Conservation (phyloP, 2,329 filamentous ascomycete genomes). For the Colletotrichum melonis region DNA sequence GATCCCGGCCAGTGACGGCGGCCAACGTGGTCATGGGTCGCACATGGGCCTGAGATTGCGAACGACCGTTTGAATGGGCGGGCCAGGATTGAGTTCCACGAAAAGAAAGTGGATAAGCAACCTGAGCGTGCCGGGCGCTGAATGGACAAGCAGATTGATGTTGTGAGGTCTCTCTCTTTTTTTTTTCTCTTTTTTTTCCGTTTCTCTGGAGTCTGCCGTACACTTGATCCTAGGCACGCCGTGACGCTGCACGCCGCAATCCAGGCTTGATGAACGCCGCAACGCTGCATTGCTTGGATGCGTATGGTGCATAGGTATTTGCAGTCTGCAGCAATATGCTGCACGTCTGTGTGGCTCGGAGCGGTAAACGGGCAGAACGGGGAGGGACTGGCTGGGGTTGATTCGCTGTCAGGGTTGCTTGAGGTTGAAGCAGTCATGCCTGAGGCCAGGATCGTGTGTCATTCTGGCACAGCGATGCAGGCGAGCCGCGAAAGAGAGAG, state of each 20-base stretch:
- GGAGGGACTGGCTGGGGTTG: slow-evolving; percentile 23
- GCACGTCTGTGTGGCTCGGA: slow-evolving; percentile 32
- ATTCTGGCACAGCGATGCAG: slow-evolving; percentile 6
- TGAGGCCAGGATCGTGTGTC: slow-evolving; percentile 25
- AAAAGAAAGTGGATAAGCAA: not conserved
- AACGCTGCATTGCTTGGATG: slow-evolving; percentile 30
- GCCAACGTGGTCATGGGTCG: slow-evolving; percentile 36
- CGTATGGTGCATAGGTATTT: slow-evolving; percentile 20
- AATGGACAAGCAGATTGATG: slow-evolving; percentile 1
- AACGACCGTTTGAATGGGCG: slow-evolving; percentile 35
- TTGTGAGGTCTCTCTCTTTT: too few relatives aligned
- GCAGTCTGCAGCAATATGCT: slow-evolving; percentile 12
- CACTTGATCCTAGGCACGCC: not conserved
- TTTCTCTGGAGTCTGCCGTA: not conserved
- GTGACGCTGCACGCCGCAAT: too few relatives aligned
- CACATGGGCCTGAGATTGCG: slow-evolving; percentile 35
- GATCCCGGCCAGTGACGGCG: slow-evolving; percentile 32
- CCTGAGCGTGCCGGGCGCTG: slow-evolving; percentile 1
- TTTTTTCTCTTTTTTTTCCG: not conserved
- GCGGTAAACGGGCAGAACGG: slow-evolving; percentile 29
- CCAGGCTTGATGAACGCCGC: slow-evolving; percentile 11
- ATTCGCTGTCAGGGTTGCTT: slow-evolving; percentile 24
- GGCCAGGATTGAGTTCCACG: slow-evolving; percentile 15
- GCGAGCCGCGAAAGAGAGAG: not conserved
- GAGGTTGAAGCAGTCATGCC: slow-evolving; percentile 28